Evolutionary conservation across 495 filamentous ascomycete genomes (phyloP).

Genomic region (Penicillium atrosanguineum): DNA sequence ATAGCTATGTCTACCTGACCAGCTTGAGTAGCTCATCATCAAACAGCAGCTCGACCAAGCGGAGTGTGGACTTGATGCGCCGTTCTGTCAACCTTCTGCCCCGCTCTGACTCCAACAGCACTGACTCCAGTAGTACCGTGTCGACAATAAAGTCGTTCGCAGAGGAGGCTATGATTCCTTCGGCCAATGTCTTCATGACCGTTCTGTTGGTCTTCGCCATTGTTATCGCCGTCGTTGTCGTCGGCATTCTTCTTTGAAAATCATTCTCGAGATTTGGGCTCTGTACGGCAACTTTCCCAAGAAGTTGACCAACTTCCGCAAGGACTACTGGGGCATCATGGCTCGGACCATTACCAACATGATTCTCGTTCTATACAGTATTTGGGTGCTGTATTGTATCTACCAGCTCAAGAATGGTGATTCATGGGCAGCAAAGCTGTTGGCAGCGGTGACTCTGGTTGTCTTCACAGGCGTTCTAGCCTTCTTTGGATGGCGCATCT

Average conservation of each 20-base stretch:
- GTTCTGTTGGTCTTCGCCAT: conserved; percentile 86
- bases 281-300: conserved; percentile 86
- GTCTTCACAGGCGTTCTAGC: conserved; percentile 75
- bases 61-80: conserved; percentile 50
- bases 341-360: conserved; percentile 85
- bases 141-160: conserved; percentile 72
- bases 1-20: conserved; percentile 71
- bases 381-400: conserved; percentile 94
- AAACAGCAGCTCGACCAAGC: conserved; percentile 37
- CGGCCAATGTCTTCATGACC: conserved; percentile 95
- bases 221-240: conserved; percentile 77
- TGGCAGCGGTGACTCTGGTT: conserved; percentile 78
- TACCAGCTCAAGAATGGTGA: conserved; percentile 93
- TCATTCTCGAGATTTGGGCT: conserved; percentile 89
- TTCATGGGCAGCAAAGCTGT: conserved; percentile 88
- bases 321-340: conserved; percentile 92
- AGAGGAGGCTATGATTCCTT: conserved; percentile 76
- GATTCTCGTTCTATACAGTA: conserved; percentile 88
- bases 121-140: conserved; percentile 37
- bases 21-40: conserved; percentile 53
- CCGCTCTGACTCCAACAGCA: conserved; percentile 45
- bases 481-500: conserved; percentile 83
- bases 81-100: conserved; percentile 46
- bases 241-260: conserved; percentile 89
- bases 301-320: conserved; percentile 77